Percentiles rank a stretch among this genome's conserved stretches.
Evolutionary conservation across 176 grass and related monocot species (phyloP).

Genomic region (Musa troglodytarum): DNA sequence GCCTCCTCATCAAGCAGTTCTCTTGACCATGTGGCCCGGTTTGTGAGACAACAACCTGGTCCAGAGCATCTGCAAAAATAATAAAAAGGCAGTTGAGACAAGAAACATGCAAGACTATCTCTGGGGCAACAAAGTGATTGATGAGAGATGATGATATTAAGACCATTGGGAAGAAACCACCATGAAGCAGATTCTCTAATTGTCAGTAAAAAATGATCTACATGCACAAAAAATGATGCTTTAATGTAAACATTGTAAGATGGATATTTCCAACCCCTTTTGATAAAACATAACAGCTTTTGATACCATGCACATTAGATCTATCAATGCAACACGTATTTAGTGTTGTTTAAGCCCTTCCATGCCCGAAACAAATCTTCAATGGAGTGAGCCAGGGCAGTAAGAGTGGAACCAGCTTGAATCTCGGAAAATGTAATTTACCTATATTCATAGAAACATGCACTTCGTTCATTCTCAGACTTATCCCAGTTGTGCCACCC

Average conservation of each 20-base stretch:
- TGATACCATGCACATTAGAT: neutral
- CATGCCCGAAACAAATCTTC: neutral
- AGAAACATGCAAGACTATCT: neutral
- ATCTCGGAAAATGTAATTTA: constrained; percentile 16
- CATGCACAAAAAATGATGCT: neutral
- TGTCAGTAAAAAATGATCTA: neutral
- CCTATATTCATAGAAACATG: constrained; percentile 97
- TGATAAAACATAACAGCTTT: neutral
- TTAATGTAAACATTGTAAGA: neutral
- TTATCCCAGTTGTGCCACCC: constrained; percentile 99
- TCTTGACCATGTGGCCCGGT: constrained; percentile 69
- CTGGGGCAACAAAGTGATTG: neutral
- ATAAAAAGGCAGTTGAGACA: neutral
- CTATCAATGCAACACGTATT: neutral
- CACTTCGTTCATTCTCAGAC: constrained; percentile 76
- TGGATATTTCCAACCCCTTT: neutral
- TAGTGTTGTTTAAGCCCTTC: neutral
- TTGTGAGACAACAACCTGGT: constrained; percentile 43
- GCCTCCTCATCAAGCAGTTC: constrained; percentile 77
- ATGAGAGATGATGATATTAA: neutral
- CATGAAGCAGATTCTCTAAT: neutral
- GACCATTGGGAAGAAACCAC: neutral
- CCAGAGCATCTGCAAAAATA: constrained; percentile 65
- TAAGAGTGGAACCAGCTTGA: neutral
- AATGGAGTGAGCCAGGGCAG: neutral